Conservation (phyloP, 306 rosid species). For the Trichosanthes cucumerina region DNA sequence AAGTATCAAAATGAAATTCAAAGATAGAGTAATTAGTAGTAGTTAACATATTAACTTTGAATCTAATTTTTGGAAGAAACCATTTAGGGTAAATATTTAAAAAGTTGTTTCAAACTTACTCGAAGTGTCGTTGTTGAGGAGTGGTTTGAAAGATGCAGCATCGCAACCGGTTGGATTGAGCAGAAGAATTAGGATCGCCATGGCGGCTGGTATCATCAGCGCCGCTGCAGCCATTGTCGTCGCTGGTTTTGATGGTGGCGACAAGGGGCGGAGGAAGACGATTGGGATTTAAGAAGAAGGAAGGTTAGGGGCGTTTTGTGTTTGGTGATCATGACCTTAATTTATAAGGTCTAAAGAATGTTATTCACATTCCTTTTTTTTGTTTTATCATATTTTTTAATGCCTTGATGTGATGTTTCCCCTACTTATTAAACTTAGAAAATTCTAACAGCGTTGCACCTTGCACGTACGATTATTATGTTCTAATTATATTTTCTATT, state of each 20-base stretch:
- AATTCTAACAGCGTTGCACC: too few relatives aligned
- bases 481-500: too few relatives aligned
- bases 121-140: neutral
- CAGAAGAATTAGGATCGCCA: neutral
- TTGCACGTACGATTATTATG: too few relatives aligned
- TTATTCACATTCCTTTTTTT: too few relatives aligned
- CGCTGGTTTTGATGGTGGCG: neutral
- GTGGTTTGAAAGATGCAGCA: neutral
- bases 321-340: neutral
- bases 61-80: too few relatives aligned
- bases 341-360: neutral
- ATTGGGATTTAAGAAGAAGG: neutral
- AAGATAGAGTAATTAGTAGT: too few relatives aligned
- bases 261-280: neutral
- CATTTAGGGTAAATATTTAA: too few relatives aligned
- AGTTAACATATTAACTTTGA: too few relatives aligned
- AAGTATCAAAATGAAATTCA: too few relatives aligned
- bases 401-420: too few relatives aligned
- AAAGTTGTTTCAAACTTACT: neutral
- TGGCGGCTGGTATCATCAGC: neutral
- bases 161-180: neutral
- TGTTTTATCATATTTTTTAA: too few relatives aligned
- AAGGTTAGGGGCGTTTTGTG: neutral
- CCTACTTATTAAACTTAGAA: too few relatives aligned
- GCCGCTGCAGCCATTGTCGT: neutral